phyloP scores from a whole-genome alignment of 2,329 filamentous ascomycete species.

The Clonostachys solani region DNA sequence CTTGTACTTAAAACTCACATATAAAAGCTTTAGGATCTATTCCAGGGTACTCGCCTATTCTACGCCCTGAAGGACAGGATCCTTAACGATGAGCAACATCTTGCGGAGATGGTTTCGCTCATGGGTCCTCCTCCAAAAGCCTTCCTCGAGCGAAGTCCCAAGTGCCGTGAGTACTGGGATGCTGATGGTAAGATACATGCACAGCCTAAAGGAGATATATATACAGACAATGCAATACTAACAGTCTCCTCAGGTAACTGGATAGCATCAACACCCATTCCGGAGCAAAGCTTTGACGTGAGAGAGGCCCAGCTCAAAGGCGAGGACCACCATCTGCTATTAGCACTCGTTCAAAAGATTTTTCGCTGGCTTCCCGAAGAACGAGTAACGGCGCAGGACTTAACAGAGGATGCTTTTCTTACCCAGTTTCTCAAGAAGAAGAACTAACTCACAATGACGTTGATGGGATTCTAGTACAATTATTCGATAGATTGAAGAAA shows the following conservation, averaged over 20 bases:
- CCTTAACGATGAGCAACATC: constrained; percentile 17
- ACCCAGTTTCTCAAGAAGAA: no score
- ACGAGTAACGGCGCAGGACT: constrained; percentile 9
- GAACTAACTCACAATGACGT: no score
- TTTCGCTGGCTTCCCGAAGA: constrained; percentile 15
- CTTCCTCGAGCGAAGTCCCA: constrained; percentile 22
- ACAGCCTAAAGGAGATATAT: neutral
- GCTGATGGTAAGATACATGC: constrained; percentile 7
- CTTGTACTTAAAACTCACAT: neutral
- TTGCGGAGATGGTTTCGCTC: constrained; percentile 28
- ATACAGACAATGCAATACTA: no score
- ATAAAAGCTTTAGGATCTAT: constrained; percentile 20
- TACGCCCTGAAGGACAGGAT: constrained; percentile 9
- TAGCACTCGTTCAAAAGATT: constrained; percentile 10
- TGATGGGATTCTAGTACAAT: no score
- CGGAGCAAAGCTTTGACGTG: constrained; percentile 13
- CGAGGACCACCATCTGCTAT: constrained; percentile 10
- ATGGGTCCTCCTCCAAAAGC: constrained; percentile 25
- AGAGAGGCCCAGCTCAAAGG: constrained; percentile 13
- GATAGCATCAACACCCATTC: constrained; percentile 15
- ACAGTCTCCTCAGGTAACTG: constrained; percentile 11
- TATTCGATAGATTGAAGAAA: no score
- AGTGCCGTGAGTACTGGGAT: constrained; percentile 12
- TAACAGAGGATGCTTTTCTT: constrained; percentile 7
- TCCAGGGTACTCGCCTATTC: constrained; percentile 21